Conservation (phyloP, 179 eudicot species). For the Sideroxylon spinosum region DNA sequence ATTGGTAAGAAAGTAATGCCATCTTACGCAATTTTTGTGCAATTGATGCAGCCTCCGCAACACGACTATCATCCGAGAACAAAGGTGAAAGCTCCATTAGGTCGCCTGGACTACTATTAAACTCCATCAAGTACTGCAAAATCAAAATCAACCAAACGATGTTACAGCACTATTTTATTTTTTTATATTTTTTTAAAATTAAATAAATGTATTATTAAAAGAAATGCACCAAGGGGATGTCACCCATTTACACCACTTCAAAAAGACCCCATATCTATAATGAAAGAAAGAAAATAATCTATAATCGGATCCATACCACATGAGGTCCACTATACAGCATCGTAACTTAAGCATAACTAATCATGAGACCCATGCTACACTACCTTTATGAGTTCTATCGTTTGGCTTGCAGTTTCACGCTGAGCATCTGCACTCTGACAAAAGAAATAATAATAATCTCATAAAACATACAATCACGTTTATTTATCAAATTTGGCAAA, state of each 20-base stretch:
- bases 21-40: conserved; percentile 96
- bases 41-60: conserved; percentile 99
- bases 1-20: conserved; percentile 15
- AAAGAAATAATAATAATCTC: conserved; percentile 14
- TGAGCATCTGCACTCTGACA: conserved; percentile 99
- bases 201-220: too few species aligned
- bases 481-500: neutral
- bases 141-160: conserved; percentile 13
- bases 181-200: too few species aligned
- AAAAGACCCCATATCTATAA: too few species aligned
- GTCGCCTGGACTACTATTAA: conserved; percentile 97
- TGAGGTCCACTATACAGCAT: too few species aligned
- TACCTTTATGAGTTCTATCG: conserved; percentile 98
- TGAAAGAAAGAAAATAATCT: too few species aligned
- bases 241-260: too few species aligned
- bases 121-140: conserved; percentile 97
- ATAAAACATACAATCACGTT: conserved; percentile 2
- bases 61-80: conserved; percentile 98
- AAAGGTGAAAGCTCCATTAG: conserved; percentile 96
- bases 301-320: too few species aligned
- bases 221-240: too few species aligned
- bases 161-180: conserved; percentile 4
- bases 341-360: neutral
- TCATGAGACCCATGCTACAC: conserved; percentile 9
- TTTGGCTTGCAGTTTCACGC: conserved; percentile 92